Percentiles rank a stretch among this genome's conserved stretches.
Conservation (phyloP, 2,329 filamentous ascomycete genomes). For the Lojkania enalia region DNA sequence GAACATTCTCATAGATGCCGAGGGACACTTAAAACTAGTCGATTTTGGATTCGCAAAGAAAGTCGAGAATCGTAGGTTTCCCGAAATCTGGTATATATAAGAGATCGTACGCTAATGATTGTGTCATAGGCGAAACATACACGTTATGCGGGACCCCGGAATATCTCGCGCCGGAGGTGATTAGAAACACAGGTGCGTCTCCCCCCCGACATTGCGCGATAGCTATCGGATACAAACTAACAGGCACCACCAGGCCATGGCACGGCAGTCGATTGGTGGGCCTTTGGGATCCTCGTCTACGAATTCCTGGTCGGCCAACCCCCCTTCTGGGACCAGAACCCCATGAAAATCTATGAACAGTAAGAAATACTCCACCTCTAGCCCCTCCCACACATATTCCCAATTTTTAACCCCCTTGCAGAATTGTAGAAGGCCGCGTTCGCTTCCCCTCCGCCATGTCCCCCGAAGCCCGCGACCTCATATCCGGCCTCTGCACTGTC, state of each 20-base stretch:
- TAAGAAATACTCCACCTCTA: slow-evolving; percentile 24
- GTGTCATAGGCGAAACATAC: slow-evolving; percentile 67
- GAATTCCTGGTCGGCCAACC: slow-evolving; percentile 85
- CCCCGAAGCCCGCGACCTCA: slow-evolving; percentile 71
- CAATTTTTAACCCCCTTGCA: slow-evolving; percentile 35
- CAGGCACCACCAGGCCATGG: slow-evolving; percentile 56
- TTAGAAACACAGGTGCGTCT: slow-evolving; percentile 70
- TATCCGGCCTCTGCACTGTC: slow-evolving; percentile 74
- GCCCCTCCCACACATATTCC: background rate
- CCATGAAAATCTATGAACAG: slow-evolving; percentile 82
- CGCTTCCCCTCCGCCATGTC: slow-evolving; percentile 72
- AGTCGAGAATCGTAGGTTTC: slow-evolving; percentile 60
- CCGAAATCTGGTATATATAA: no score
- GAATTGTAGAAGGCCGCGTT: slow-evolving; percentile 78
- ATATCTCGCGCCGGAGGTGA: slow-evolving; percentile 82
- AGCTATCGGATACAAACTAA: slow-evolving; percentile 4
- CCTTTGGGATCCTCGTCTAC: slow-evolving; percentile 79
- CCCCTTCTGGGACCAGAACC: slow-evolving; percentile 85
- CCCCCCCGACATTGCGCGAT: background rate
- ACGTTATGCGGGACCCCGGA: slow-evolving; percentile 83
- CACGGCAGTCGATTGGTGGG: slow-evolving; percentile 84
- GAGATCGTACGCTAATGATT: background rate
- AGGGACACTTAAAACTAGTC: slow-evolving; percentile 80
- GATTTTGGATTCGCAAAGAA: slow-evolving; percentile 87
- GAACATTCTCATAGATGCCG: slow-evolving; percentile 75